Conservation (phyloP, 2,329 filamentous ascomycete genomes). For the Talaromyces marneffei region DNA sequence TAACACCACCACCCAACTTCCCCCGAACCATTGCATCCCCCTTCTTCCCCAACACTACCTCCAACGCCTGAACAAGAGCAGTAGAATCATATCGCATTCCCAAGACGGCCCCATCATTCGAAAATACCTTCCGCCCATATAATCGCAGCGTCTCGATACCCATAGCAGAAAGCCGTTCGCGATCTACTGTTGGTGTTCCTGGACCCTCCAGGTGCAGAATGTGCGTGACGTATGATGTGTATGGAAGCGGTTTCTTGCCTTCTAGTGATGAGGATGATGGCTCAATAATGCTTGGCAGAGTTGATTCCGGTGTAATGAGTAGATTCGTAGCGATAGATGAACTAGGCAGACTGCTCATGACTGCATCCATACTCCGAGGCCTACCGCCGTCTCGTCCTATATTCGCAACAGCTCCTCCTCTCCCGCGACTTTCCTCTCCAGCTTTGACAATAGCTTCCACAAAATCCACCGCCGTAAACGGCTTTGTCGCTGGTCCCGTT, state of each 20-base stretch:
- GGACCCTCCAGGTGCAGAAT: constrained; percentile 71
- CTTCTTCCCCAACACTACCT: constrained; percentile 66
- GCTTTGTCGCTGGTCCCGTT: constrained; percentile 62
- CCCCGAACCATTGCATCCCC: constrained; percentile 46
- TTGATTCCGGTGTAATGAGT: background rate
- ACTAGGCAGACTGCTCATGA: constrained; percentile 8
- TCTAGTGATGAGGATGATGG: background rate
- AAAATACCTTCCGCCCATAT: constrained; percentile 59
- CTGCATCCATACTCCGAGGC: constrained; percentile 5
- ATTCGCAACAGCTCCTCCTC: constrained; percentile 18
- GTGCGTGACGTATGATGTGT: constrained; percentile 71
- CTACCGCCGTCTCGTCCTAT: background rate
- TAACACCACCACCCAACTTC: constrained; percentile 37
- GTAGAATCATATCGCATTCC: constrained; percentile 68
- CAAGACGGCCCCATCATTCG: constrained; percentile 41
- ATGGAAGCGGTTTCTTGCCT: constrained; percentile 40
- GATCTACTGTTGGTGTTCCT: constrained; percentile 65
- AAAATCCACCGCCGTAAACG: constrained; percentile 74
- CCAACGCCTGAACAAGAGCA: constrained; percentile 67
- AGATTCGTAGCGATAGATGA: background rate
- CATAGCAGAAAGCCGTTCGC: constrained; percentile 53
- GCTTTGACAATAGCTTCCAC: constrained; percentile 72
- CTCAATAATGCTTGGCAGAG: constrained; percentile 11
- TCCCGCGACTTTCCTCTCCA: constrained; percentile 60
- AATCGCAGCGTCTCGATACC: constrained; percentile 74